Conservation (phyloP, 106 monocot species). For the Posidonia australis region DNA sequence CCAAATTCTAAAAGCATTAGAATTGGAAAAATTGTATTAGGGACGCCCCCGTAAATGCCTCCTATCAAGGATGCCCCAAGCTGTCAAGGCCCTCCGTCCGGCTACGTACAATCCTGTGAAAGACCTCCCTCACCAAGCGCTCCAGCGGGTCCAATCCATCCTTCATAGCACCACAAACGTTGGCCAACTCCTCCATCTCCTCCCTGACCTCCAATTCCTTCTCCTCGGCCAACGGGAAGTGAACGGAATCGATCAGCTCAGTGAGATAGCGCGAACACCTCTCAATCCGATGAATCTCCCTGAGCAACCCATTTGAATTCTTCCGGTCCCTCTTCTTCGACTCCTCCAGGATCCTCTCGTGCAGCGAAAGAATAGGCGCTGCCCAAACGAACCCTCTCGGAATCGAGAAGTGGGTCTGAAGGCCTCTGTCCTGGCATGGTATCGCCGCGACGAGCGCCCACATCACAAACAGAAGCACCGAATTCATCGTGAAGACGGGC, state of each 20-base stretch:
- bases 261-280: conserved; percentile 2
- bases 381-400: conserved; percentile 20
- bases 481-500: conserved; percentile 21
- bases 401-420: conserved; percentile 20
- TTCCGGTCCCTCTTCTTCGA: conserved; percentile 22
- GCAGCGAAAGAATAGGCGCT: conserved; percentile 1
- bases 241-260: conserved; percentile 8
- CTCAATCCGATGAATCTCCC: conserved; percentile 20
- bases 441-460: conserved; percentile 24
- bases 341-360: conserved; percentile 15
- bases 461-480: conserved; percentile 24
- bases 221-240: conserved; percentile 10
- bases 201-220: conserved; percentile 15
- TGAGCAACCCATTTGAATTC: conserved; percentile 16
- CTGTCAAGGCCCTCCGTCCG: conserved; percentile 16
- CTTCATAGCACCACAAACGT: conserved; percentile 13
- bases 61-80: conserved; percentile 2
- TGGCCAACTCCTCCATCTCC: conserved; percentile 8
- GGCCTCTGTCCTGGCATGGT: conserved; percentile 24
- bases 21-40: too few species aligned
- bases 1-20: too few species aligned
- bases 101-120: conserved; percentile 24
- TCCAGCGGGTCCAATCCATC: conserved; percentile 15
- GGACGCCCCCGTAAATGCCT: too few species aligned
- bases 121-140: conserved; percentile 19